A percentile compares a stretch with the other conserved stretches of the same genome.
Conservation (phyloP, 805 yeast species). For the Candida khao-thaluensis region DNA sequence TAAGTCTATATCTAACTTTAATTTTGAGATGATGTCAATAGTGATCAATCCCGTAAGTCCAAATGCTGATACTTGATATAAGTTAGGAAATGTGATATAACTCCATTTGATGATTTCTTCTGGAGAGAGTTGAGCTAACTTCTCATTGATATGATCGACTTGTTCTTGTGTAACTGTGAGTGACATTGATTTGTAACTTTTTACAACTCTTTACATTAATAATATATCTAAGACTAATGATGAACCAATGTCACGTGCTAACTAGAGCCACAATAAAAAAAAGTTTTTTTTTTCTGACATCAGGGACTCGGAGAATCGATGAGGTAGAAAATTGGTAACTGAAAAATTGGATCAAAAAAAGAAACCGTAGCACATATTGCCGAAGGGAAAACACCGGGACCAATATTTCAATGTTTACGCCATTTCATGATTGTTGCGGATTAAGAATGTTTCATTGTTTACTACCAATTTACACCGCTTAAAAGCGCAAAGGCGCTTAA, state of each 20-base stretch:
- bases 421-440: no score
- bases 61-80: slow-evolving; percentile 92
- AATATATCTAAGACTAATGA: no score
- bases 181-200: slow-evolving; percentile 7
- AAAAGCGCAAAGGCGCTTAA: no score
- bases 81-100: slow-evolving; percentile 71
- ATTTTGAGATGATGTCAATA: slow-evolving; percentile 71
- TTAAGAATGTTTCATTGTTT: no score
- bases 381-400: no score
- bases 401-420: no score
- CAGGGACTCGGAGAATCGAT: no score
- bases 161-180: slow-evolving; percentile 13
- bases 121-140: slow-evolving; percentile 40
- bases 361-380: no score
- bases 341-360: no score
- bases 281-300: no score
- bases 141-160: slow-evolving; percentile 14
- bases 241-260: slow-evolving; percentile 5
- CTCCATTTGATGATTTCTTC: slow-evolving; percentile 82
- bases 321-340: no score
- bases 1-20: slow-evolving; percentile 49
- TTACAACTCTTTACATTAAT: background rate
- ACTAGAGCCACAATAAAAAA: background rate
- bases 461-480: no score
- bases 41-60: slow-evolving; percentile 92